Percentiles rank a stretch among this genome's conserved stretches.
phyloP scores from a whole-genome alignment of 352 stramenopile species.

The Globisporangium paddicum region DNA sequence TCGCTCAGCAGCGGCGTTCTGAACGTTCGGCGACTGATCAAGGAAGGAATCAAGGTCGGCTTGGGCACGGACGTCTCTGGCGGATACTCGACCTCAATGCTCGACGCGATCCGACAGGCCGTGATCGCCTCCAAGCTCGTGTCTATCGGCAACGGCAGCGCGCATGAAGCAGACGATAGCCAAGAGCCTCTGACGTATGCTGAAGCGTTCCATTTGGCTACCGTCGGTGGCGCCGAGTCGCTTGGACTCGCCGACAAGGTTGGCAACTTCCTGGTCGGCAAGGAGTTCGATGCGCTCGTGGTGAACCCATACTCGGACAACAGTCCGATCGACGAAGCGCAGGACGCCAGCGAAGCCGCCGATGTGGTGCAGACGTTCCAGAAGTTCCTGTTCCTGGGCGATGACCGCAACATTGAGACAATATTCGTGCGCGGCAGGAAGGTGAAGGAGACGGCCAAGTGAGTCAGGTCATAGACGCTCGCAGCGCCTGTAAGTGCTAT shows the following conservation, averaged over 20 bases:
- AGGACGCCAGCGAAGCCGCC: slow-evolving; percentile 34
- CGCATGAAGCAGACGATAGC: slow-evolving; percentile 22
- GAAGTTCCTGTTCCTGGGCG: slow-evolving; percentile 89
- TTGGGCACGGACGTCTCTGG: slow-evolving; percentile 94
- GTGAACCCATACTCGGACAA: slow-evolving; percentile 56
- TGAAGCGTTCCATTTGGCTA: slow-evolving; percentile 91
- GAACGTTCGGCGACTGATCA: slow-evolving; percentile 72
- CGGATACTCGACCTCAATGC: slow-evolving; percentile 93
- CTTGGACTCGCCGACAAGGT: slow-evolving; percentile 76
- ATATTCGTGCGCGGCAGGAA: slow-evolving; percentile 78
- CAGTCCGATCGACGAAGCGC: slow-evolving; percentile 60
- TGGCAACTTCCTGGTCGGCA: slow-evolving; percentile 87
- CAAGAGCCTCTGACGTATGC: slow-evolving; percentile 51
- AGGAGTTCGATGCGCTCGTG: slow-evolving; percentile 90
- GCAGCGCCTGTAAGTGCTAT: background rate
- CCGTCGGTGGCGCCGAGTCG: slow-evolving; percentile 77
- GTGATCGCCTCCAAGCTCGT: slow-evolving; percentile 89
- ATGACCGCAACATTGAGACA: slow-evolving; percentile 87
- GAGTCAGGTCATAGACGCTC: background rate
- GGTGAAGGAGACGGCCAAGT: slow-evolving; percentile 33
- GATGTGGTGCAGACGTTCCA: slow-evolving; percentile 80
- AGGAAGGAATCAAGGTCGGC: slow-evolving; percentile 86
- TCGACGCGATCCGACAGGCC: slow-evolving; percentile 88
- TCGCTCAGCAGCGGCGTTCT: slow-evolving; percentile 86
- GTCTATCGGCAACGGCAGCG: slow-evolving; percentile 59